phyloP scores from a whole-genome alignment of 805 yeast species.

The Hemisphaericaspora nanyangensis region DNA sequence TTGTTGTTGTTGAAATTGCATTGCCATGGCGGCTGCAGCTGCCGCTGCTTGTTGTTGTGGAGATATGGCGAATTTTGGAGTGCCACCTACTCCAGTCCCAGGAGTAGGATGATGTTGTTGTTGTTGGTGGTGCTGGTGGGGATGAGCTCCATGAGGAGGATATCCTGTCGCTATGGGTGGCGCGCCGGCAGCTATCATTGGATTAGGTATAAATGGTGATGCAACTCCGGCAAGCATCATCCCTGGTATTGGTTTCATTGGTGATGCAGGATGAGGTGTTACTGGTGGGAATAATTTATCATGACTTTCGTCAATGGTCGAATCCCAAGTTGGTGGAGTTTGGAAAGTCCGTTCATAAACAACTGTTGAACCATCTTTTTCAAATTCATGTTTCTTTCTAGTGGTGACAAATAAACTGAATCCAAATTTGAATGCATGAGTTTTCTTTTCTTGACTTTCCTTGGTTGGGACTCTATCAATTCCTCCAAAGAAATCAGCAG shows the following conservation, averaged over 20 bases:
- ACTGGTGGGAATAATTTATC: constrained; percentile 44
- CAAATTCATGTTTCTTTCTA: constrained; percentile 26
- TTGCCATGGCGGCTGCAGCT: constrained; percentile 25
- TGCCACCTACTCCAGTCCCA: too few relatives aligned
- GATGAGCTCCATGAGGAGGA: too few relatives aligned
- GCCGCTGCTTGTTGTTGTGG: constrained; percentile 14
- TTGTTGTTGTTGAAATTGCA: constrained; percentile 35
- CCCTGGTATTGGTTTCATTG: constrained; percentile 6
- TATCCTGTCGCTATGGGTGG: constrained; percentile 11
- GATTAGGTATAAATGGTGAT: constrained; percentile 29
- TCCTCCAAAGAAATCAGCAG: constrained; percentile 43
- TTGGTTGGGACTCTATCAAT: constrained; percentile 34
- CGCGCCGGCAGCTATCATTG: constrained; percentile 23
- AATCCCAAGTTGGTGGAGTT: constrained; percentile 77
- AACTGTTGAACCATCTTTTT: constrained; percentile 16
- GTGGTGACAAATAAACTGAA: constrained; percentile 55
- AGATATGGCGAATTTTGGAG: too few relatives aligned
- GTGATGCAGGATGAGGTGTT: constrained; percentile 16
- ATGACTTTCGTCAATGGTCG: constrained; percentile 55
- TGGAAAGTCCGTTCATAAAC: constrained; percentile 59
- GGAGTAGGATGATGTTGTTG: too few relatives aligned
- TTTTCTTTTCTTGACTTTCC: constrained; percentile 30
- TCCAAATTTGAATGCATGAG: constrained; percentile 33
- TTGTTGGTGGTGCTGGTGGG: too few relatives aligned
- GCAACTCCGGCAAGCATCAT: constrained; percentile 15